phyloP scores from a whole-genome alignment of 2,329 filamentous ascomycete genomes.

The Calonectria montana region DNA sequence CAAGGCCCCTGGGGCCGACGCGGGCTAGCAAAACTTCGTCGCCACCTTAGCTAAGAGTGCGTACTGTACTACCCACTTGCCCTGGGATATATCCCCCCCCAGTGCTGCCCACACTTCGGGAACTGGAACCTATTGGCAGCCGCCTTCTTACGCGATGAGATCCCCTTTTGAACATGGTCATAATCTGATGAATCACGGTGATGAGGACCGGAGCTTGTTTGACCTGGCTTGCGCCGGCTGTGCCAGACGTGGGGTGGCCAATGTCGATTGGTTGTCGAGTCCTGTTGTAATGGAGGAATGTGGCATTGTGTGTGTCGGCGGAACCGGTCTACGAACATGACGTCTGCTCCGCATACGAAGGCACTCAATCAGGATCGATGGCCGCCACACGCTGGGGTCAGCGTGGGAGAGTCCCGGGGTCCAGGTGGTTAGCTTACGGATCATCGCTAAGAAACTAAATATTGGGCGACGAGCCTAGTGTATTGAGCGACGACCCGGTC shows the following conservation, averaged over 20 bases:
- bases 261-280: conserved; percentile 9
- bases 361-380: conserved; percentile 38
- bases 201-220: conserved; percentile 11
- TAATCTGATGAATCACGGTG: conserved; percentile 25
- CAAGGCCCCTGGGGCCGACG: neutral
- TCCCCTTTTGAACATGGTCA: conserved; percentile 24
- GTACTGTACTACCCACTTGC: conserved; percentile 14
- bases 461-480: conserved; percentile 19
- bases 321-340: conserved; percentile 39
- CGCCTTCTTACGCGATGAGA: conserved; percentile 35
- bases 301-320: conserved; percentile 28
- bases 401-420: conserved; percentile 37
- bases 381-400: conserved; percentile 37
- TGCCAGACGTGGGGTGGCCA: conserved; percentile 17
- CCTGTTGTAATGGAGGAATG: neutral
- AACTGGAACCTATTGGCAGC: conserved; percentile 32
- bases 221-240: conserved; percentile 16
- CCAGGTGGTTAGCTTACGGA: conserved; percentile 36
- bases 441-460: conserved; percentile 42
- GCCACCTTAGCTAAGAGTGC: conserved; percentile 18
- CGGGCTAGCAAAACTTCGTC: neutral
- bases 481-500: conserved; percentile 42
- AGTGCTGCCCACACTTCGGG: conserved; percentile 21
- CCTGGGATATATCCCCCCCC: conserved; percentile 24
- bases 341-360: conserved; percentile 39